These are phyloP conservation scores for Teratosphaeria pseudoeucalypti DNA, from an alignment of 2,329 filamentous ascomycete species.

Conservation along the genomic window DNA sequence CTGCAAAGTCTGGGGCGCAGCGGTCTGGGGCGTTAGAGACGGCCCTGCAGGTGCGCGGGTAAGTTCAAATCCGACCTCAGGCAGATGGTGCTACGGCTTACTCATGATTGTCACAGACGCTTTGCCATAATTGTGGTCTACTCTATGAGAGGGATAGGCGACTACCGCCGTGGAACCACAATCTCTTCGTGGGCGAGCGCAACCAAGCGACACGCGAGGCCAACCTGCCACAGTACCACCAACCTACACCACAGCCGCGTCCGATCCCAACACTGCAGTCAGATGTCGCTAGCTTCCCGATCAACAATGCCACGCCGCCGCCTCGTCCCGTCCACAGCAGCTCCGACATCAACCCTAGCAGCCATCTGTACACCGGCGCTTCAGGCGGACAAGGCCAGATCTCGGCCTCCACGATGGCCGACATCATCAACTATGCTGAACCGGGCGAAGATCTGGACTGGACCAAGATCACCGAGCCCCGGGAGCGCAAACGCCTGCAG, in stretches of 20 bases:
- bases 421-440: conserved; percentile 28
- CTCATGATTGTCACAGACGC: conserved; percentile 45
- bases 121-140: conserved; percentile 89
- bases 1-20: conserved; percentile 76
- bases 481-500: conserved; percentile 28
- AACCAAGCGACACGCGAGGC: conserved; percentile 26
- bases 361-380: conserved; percentile 26
- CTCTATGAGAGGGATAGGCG: conserved; percentile 79
- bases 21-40: conserved; percentile 91
- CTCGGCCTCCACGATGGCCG: conserved; percentile 22
- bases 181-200: conserved; percentile 48
- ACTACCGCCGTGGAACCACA: conserved; percentile 66
- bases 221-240: conserved; percentile 10
- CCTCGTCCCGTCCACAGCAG: conserved; percentile 1
- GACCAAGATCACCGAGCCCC: conserved; percentile 28
- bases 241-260: conserved; percentile 8
- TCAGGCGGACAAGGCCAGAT: conserved; percentile 25
- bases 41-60: conserved; percentile 77
- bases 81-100: background rate
- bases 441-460: conserved; percentile 31
- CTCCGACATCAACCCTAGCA: conserved; percentile 18
- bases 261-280: conserved; percentile 20
- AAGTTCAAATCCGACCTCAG: conserved; percentile 29
- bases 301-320: conserved; percentile 7
- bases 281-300: conserved; percentile 20